Base-by-base conservation (phyloP, 257 asterid genomes). In the Capsicum pubescens region DNA sequence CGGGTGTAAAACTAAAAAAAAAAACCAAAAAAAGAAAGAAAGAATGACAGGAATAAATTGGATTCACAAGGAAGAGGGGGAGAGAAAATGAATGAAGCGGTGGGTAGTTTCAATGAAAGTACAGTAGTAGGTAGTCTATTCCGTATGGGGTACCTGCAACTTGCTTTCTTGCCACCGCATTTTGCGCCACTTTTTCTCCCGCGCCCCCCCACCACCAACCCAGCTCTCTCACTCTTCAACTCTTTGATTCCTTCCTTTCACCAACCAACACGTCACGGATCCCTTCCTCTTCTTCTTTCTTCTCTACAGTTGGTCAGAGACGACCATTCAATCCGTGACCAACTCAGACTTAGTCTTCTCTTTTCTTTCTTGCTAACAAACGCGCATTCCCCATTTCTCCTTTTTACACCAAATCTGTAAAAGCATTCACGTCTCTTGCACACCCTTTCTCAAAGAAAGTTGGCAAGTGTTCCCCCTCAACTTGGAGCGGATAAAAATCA, bases 371-470 rank as follows among this genome's bases (percentile, higher is more conserved):
- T 57, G 32, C 32, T 26, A 26, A n/a, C 58, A 5, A 46, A 72
- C 80, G 80, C 80, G 80, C 63, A 52, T 76, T 76, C 81, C 81
- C 44, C 46, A 52, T 76, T 76, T 52, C 44, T 76, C 35, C 0
- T 12, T 6, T 48, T 44, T 4, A 71, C 3, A 10, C 57, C 6
- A n/a, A n/a, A 46, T 71, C 58, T 72, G 48, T 71, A 63, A 44
- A 3, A 44, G 17, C 46, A 12, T 0, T 7, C 46, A 21, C 61
- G 44, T 21, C 61, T 74, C 19, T 52, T 52, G 13, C 61, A 13
- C 60, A 19, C 81, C 81, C 44, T 74, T 44, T 44, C 5, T 39
- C 44, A 39, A 39, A 39, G 44, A 39, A 39, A 39, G 44, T 39
- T 39, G 44, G 44, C 44, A 39, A 39, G 44, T 39, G 44, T 39